Conservation (phyloP, 257 asterid genomes). For the Euphrasia confusa region DNA sequence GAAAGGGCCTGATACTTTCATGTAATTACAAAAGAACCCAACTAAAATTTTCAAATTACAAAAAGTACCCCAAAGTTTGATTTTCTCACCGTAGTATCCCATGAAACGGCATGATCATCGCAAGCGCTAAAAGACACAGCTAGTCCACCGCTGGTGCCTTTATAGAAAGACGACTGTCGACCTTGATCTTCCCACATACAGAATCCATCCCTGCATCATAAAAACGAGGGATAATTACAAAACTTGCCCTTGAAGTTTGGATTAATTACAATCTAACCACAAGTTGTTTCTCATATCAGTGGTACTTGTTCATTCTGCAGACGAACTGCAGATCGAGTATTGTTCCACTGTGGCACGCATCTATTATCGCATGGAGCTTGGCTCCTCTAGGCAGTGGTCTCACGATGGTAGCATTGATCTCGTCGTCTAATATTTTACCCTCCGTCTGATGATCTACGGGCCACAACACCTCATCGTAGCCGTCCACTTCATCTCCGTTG, state of each 20-base stretch:
- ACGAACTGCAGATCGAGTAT: conserved; percentile 51
- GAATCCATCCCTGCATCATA: conserved; percentile 35
- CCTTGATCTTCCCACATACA: conserved; percentile 61
- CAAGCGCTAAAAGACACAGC: conserved; percentile 52
- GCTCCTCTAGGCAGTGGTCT: conserved; percentile 53
- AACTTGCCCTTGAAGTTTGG: not conserved
- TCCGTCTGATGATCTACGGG: conserved; percentile 46
- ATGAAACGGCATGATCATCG: conserved; percentile 51
- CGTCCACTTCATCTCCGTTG: conserved; percentile 49
- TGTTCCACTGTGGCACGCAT: conserved; percentile 67
- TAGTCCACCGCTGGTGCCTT: conserved; percentile 50
- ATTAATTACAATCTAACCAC: not conserved
- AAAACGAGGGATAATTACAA: not conserved
- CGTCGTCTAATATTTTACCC: conserved; percentile 57
- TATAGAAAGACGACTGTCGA: conserved; percentile 27
- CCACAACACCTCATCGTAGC: conserved; percentile 50
- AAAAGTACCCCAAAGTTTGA: not conserved
- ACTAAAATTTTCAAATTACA: too few species aligned
- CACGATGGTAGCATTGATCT: conserved; percentile 51
- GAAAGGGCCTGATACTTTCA: conserved; percentile 41
- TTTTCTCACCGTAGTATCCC: conserved; percentile 44
- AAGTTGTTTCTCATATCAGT: not conserved
- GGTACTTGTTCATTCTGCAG: conserved; percentile 45
- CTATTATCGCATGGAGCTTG: conserved; percentile 51
- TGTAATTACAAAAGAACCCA: not conserved